These are phyloP conservation scores for Phialemoniopsis sp. DNA, from an alignment of 2,329 filamentous ascomycete species.

Conservation along the genomic window DNA sequence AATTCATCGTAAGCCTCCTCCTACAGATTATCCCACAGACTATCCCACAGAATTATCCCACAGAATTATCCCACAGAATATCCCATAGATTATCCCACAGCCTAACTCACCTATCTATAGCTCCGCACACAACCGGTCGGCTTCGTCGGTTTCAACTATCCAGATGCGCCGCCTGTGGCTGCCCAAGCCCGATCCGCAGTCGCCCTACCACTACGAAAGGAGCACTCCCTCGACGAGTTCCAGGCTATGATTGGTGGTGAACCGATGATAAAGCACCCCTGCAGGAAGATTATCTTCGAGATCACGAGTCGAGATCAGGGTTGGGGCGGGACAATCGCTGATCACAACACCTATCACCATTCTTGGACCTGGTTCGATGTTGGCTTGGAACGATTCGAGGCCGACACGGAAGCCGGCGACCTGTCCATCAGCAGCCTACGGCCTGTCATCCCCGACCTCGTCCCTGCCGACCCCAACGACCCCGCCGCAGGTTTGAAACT, in stretches of 20 bases:
- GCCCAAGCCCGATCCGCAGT: neutral
- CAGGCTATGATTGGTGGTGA: slow-evolving; percentile 31
- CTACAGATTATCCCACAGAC: no score
- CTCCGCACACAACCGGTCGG: slow-evolving; percentile 36
- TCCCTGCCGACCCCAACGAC: neutral
- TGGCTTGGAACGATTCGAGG: slow-evolving; percentile 52
- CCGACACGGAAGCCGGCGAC: slow-evolving; percentile 8
- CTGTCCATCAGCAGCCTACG: slow-evolving; percentile 17
- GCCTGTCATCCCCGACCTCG: slow-evolving; percentile 26
- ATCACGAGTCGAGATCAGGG: slow-evolving; percentile 57
- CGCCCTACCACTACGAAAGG: slow-evolving; percentile 12
- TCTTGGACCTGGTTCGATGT: slow-evolving; percentile 63
- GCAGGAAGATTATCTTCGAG: slow-evolving; percentile 58
- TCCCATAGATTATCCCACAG: neutral
- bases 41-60: no score
- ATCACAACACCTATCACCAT: slow-evolving; percentile 33
- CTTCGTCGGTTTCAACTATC: slow-evolving; percentile 22
- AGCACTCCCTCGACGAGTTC: slow-evolving; percentile 24
- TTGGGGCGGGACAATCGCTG: slow-evolving; percentile 31
- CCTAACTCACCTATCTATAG: slow-evolving; percentile 13
- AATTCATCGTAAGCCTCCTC: neutral
- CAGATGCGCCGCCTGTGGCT: slow-evolving; percentile 13
- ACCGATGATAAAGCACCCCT: slow-evolving; percentile 40
- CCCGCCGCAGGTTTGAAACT: slow-evolving; percentile 19
- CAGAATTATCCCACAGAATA: neutral